Evolutionary conservation across 1,139 yeast species (phyloP).

Genomic region (Wickerhamomyces sp.): DNA sequence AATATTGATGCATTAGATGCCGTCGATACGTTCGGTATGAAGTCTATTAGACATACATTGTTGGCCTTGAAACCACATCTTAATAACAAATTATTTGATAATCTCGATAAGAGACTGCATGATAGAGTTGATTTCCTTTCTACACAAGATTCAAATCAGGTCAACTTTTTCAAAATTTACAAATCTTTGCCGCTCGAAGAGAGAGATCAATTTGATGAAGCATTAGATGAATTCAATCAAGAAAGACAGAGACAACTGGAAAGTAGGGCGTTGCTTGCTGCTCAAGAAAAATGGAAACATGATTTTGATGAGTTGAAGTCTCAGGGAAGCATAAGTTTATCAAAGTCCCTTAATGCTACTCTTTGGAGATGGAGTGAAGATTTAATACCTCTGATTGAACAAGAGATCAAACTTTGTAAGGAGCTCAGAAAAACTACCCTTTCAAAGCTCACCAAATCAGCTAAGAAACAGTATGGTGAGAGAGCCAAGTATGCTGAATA

Average conservation of each 20-base stretch:
- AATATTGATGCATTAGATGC: slow-evolving; percentile 55
- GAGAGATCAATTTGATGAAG: slow-evolving; percentile 51
- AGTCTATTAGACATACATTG: slow-evolving; percentile 74
- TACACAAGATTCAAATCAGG: slow-evolving; percentile 28
- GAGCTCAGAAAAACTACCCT: slow-evolving; percentile 30
- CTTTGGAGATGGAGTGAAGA: slow-evolving; percentile 73
- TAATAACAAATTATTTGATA: slow-evolving; percentile 31
- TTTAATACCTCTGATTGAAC: slow-evolving; percentile 62
- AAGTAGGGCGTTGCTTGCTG: slow-evolving; percentile 76
- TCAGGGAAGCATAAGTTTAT: slow-evolving; percentile 54
- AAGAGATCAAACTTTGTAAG: slow-evolving; percentile 52
- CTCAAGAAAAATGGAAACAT: slow-evolving; percentile 83
- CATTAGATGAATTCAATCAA: slow-evolving; percentile 63
- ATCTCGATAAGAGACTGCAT: slow-evolving; percentile 35
- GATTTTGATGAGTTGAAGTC: slow-evolving; percentile 68
- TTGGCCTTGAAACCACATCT: slow-evolving; percentile 45
- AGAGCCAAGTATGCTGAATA: slow-evolving; percentile 77
- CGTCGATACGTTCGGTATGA: slow-evolving; percentile 77
- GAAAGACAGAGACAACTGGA: slow-evolving; percentile 76
- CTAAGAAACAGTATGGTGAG: slow-evolving; percentile 35
- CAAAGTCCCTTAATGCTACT: slow-evolving; percentile 62
- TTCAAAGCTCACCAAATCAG: slow-evolving; percentile 11
- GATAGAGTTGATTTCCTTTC: slow-evolving; percentile 22
- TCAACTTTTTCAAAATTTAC: slow-evolving; percentile 66
- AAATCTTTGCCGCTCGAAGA: slow-evolving; percentile 46